Percentiles rank a stretch among this genome's conserved stretches.
Evolutionary conservation across 371 early-diverging fungal species (phyloP).

Genomic region (Funneliformis caledonium): DNA sequence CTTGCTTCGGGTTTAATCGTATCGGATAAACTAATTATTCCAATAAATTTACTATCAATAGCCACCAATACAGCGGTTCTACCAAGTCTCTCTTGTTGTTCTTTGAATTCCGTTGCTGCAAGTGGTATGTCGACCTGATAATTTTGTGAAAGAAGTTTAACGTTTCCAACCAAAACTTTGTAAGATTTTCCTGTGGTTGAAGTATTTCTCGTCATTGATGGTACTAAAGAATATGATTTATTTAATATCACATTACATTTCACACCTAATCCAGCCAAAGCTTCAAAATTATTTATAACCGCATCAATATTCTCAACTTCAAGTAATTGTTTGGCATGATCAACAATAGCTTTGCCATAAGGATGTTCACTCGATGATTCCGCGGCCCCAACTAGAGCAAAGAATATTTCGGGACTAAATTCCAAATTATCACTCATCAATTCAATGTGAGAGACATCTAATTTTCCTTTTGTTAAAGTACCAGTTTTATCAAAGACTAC

Average conservation of each 20-base stretch:
- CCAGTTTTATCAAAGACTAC: conserved; percentile 94
- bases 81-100: conserved; percentile 61
- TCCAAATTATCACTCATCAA: conserved; percentile 35
- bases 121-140: conserved; percentile 45
- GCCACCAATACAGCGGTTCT: conserved; percentile 84
- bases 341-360: conserved; percentile 78
- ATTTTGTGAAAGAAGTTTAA: conserved; percentile 54
- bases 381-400: conserved; percentile 70
- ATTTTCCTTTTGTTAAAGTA: conserved; percentile 73
- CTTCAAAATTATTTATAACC: conserved; percentile 40
- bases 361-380: conserved; percentile 89
- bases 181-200: background rate
- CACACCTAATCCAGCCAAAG: conserved; percentile 44
- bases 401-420: conserved; percentile 45
- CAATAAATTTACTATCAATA: conserved; percentile 64
- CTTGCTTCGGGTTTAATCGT: conserved; percentile 80
- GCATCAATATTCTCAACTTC: conserved; percentile 51
- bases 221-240: conserved; percentile 9
- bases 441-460: conserved; percentile 57
- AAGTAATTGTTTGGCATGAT: conserved; percentile 58
- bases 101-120: conserved; percentile 48
- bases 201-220: conserved; percentile 15
- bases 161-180: conserved; percentile 35
- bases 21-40: conserved; percentile 85
- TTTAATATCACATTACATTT: conserved; percentile 43